Percentiles rank a stretch among this genome's conserved stretches.
Evolutionary conservation across 306 rosid genomes (phyloP).

Genomic region (Sesbania bispinosa): DNA sequence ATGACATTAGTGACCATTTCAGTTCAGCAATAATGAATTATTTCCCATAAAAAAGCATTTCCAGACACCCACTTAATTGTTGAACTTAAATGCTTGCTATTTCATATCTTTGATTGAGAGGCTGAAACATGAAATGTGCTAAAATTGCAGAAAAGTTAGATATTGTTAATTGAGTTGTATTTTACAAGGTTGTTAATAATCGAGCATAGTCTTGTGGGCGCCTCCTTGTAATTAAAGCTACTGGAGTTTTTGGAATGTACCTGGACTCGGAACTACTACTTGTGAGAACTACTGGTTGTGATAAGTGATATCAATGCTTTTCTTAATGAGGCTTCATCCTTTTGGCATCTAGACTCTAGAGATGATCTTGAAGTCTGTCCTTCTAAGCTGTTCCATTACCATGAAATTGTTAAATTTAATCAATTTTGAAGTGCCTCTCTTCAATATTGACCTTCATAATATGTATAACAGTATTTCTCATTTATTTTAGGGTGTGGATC

Average conservation of each 20-base stretch:
- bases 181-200: neutral
- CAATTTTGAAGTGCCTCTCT: neutral
- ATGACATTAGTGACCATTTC: neutral
- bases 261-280: neutral
- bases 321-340: neutral
- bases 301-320: neutral
- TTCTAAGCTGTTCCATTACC: neutral
- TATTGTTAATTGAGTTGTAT: neutral
- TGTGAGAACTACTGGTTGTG: neutral
- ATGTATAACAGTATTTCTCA: neutral
- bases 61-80: neutral
- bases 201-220: neutral
- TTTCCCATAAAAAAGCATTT: neutral
- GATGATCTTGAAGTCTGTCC: slow-evolving; percentile 1
- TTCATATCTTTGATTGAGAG: neutral
- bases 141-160: neutral
- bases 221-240: neutral
- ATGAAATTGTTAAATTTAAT: neutral
- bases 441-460: neutral
- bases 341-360: slow-evolving; percentile 15
- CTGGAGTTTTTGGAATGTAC: neutral
- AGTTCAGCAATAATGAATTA: neutral
- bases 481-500: slow-evolving; percentile 57
- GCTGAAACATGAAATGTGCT: neutral
- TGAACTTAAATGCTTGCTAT: neutral